Evolutionary conservation across 2,329 filamentous ascomycete genomes (phyloP).

Genomic region (Dothiorella sarmentorum): DNA sequence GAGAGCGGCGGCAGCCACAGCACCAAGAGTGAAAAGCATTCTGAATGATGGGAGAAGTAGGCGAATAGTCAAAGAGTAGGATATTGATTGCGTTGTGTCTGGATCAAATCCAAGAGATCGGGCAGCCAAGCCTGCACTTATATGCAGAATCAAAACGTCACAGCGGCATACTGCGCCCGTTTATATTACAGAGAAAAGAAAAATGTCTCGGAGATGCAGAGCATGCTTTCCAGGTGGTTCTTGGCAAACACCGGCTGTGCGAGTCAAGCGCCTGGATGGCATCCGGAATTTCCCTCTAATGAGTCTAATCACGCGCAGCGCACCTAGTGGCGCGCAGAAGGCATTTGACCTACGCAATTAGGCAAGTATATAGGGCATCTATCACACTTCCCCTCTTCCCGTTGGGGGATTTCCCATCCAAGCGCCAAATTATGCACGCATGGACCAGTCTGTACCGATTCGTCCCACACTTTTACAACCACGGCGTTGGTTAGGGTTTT

Average conservation of each 20-base stretch:
- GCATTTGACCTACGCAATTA: neutral
- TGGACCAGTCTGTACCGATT: too few species aligned
- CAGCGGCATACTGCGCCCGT: neutral
- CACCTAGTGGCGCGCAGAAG: neutral
- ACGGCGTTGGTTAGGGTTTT: too few species aligned
- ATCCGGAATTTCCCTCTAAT: too few species aligned
- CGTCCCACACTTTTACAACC: too few species aligned
- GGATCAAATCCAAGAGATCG: neutral
- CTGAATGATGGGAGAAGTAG: neutral
- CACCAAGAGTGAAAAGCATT: neutral
- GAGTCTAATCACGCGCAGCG: slow-evolving; percentile 13
- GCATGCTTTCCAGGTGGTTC: neutral
- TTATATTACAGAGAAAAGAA: neutral
- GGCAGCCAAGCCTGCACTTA: neutral
- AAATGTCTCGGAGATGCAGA: neutral
- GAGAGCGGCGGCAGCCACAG: neutral
- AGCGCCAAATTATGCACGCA: too few species aligned
- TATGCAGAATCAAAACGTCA: neutral
- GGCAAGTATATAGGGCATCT: neutral
- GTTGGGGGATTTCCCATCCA: neutral
- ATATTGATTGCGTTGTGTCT: neutral
- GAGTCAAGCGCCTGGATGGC: slow-evolving; percentile 8
- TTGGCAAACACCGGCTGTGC: neutral
- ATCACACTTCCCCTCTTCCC: neutral
- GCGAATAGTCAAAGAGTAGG: neutral